Conservation (phyloP, 2,329 filamentous ascomycete species). For the Coniochaeta sp. region DNA sequence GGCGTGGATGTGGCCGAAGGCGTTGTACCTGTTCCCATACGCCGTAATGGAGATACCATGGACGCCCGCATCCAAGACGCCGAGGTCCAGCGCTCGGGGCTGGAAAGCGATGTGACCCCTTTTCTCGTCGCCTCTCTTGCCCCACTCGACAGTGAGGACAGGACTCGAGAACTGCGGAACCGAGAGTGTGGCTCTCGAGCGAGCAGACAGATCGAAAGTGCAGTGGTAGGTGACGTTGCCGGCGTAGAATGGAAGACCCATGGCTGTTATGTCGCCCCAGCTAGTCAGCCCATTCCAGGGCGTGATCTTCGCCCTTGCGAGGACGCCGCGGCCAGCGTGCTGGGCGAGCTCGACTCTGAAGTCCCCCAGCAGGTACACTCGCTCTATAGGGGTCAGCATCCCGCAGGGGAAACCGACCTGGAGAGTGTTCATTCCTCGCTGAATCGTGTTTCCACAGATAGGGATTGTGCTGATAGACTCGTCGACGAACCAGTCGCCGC, state of each 20-base stretch:
- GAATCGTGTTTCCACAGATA: conserved; percentile 13
- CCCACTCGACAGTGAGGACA: conserved; percentile 11
- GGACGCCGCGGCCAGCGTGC: background rate
- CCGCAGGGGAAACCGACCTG: conserved; percentile 18
- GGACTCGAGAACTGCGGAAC: conserved; percentile 16
- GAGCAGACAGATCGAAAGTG: background rate
- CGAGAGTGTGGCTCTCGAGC: conserved; percentile 4
- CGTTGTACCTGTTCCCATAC: conserved; percentile 19
- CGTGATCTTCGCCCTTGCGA: conserved; percentile 3
- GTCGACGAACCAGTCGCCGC: conserved; percentile 20
- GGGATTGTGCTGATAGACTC: conserved; percentile 18
- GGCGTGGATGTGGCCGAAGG: conserved; percentile 19
- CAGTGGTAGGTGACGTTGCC: conserved; percentile 18
- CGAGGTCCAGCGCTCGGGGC: conserved; percentile 14
- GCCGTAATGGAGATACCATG: conserved; percentile 14
- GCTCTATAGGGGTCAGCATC: conserved; percentile 18
- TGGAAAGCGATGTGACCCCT: conserved; percentile 16
- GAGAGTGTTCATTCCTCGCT: conserved; percentile 14
- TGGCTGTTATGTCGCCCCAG: conserved; percentile 18
- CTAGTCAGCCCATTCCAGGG: conserved; percentile 5
- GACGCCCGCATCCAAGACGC: conserved; percentile 6
- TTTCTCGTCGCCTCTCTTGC: conserved; percentile 2
- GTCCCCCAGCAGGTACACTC: conserved; percentile 20
- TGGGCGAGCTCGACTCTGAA: conserved; percentile 15
- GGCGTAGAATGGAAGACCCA: conserved; percentile 20